Conservation (phyloP, 441 rosid species). For the Gossypium trilobum region DNA sequence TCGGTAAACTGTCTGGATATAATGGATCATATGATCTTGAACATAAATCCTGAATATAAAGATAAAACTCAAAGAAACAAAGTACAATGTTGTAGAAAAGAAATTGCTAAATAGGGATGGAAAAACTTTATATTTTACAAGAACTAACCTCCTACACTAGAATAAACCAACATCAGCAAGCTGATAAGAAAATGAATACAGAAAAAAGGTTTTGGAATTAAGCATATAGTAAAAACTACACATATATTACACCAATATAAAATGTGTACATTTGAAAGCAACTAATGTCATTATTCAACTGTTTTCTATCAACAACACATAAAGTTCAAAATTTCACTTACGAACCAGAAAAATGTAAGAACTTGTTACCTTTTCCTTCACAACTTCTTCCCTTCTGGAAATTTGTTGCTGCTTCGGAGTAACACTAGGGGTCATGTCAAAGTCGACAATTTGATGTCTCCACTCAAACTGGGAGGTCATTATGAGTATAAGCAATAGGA, state of each 20-base stretch:
- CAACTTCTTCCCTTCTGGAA: constrained; percentile 52
- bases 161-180: not conserved
- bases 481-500: constrained; percentile 54
- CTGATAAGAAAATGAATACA: not conserved
- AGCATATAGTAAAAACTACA: not conserved
- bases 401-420: constrained; percentile 45
- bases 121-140: not conserved
- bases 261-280: not conserved
- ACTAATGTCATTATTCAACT: not conserved
- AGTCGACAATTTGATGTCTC: constrained; percentile 61
- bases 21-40: not conserved
- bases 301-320: not conserved
- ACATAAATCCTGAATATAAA: not conserved
- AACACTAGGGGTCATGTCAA: constrained; percentile 34
- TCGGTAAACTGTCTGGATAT: not conserved
- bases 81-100: not conserved
- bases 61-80: not conserved
- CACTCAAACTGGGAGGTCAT: constrained; percentile 84
- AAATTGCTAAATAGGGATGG: not conserved
- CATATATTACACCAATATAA: not conserved
- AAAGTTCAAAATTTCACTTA: not conserved
- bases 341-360: not conserved
- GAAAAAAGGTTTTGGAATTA: not conserved
- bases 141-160: not conserved
- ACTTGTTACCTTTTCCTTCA: constrained; percentile 60